Base-by-base conservation (phyloP, 164 flowering plant genomes). In the Taxillus chinensis region DNA sequence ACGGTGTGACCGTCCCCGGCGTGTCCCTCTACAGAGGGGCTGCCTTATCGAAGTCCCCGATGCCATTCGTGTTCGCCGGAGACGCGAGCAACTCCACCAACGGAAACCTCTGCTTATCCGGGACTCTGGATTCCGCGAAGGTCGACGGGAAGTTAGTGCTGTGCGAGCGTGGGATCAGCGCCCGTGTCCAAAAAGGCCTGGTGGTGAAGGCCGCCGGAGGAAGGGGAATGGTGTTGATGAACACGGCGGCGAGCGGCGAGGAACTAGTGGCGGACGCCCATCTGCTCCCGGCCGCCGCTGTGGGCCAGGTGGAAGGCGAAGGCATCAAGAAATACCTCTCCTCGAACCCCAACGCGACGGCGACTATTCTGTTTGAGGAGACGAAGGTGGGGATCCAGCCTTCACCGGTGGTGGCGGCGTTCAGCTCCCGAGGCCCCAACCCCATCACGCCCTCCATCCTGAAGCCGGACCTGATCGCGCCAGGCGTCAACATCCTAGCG, bases 191-290 rank as follows among this genome's bases (percentile, higher is more conserved):
- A 61, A 82, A 82, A 60, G 89, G 86, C 2, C 60, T 72, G 2
- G 83, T 72, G 17, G 86, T 82, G 16, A 80, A 80, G 68, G 74
- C 66, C 2, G 86, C 86, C 9, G 89, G 89, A 14, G 89, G 84
- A 0, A n/a, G 56, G 0, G 89, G 89, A 5, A 84, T 84, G 89
- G 64, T 84, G 2, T 59, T 84, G 57, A 70, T 81, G 37, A 84
- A 84, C 71, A 84, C 89, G 13, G 83, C 68, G 6, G 76, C 76
- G 1, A 80, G 82, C 68, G 89, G 89, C 1, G 86, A 82, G n/a
- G 89, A 84, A 68, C 71, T 84, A n/a, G 83, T 82, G 38, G 86
- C 89, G 0, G 89, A 84, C 64, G 84, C 89, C 5, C 89, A 84
- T 65, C 59, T 84, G 41, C 55, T 84, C 5, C 86, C 89, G 2